A percentile compares a stretch with the other conserved stretches of the same genome.
These are phyloP conservation scores for Colletotrichum orbiculare DNA, from an alignment of 2,329 filamentous ascomycete genomes.

Conservation along the genomic window DNA sequence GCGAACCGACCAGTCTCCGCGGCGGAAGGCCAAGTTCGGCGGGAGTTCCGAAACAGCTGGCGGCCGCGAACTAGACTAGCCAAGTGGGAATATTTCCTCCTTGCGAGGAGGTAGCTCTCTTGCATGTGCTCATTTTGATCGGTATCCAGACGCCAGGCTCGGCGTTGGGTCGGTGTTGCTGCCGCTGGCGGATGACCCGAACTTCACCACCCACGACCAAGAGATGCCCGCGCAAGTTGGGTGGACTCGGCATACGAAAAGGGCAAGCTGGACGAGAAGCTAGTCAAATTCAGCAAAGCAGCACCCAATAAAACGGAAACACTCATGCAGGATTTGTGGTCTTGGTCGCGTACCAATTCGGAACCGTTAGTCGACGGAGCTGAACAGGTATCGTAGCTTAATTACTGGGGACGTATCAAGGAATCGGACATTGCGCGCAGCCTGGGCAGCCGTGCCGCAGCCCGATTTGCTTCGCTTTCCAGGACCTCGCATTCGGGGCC, in stretches of 20 bases:
- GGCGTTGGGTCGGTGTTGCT: too few relatives aligned
- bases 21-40: background rate
- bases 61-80: too few relatives aligned
- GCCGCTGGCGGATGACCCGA: too few relatives aligned
- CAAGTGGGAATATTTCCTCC: too few relatives aligned
- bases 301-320: background rate
- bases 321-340: background rate
- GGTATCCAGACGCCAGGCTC: too few relatives aligned
- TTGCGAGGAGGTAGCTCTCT: too few relatives aligned
- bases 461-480: background rate
- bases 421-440: conserved; percentile 17
- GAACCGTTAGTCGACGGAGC: background rate
- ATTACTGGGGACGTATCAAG: conserved; percentile 14
- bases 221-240: conserved; percentile 24
- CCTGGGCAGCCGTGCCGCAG: conserved; percentile 14
- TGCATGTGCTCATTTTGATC: too few relatives aligned
- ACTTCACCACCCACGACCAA: background rate
- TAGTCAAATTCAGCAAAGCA: background rate
- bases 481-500: too few relatives aligned
- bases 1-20: conserved; percentile 16
- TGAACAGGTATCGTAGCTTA: conserved; percentile 7
- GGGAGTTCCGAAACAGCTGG: too few relatives aligned
- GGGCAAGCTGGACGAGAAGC: background rate
- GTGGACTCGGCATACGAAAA: conserved; percentile 7
- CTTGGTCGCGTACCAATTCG: background rate